Evolutionary conservation across 352 stramenopile species (phyloP).

Genomic region (Phytophthora quininea): DNA sequence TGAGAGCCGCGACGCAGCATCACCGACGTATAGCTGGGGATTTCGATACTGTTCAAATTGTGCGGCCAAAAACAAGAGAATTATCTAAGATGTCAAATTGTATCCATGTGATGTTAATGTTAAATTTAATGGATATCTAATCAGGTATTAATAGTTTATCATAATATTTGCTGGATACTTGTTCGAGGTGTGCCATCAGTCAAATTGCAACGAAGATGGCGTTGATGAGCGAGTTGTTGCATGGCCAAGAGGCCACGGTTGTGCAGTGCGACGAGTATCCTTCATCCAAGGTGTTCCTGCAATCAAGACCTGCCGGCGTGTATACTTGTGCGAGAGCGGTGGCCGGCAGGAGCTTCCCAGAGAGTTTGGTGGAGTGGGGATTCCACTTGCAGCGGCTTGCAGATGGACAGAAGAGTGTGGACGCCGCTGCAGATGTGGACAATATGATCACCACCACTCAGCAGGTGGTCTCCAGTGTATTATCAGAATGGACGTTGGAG

Average conservation of each 20-base stretch:
- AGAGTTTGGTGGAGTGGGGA: constrained; percentile 47
- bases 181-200: neutral
- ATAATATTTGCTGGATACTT: neutral
- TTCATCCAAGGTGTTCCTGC: constrained; percentile 59
- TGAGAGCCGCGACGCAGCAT: constrained; percentile 60
- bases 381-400: constrained; percentile 68
- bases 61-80: constrained; percentile 10
- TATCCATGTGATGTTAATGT: no score
- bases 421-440: constrained; percentile 1
- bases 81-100: neutral
- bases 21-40: constrained; percentile 15
- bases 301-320: constrained; percentile 49
- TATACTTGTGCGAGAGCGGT: constrained; percentile 69
- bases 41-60: constrained; percentile 14
- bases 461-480: constrained; percentile 8
- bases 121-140: no score
- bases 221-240: neutral
- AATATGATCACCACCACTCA: constrained; percentile 22
- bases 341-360: constrained; percentile 1
- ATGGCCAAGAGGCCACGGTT: neutral
- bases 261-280: constrained; percentile 16
- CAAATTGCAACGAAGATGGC: constrained; percentile 4
- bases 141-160: no score
- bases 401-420: constrained; percentile 26
- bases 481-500: constrained; percentile 13